Base-by-base conservation (phyloP, 176 grass and related monocot species). In the Bonia amplexicaulis region DNA sequence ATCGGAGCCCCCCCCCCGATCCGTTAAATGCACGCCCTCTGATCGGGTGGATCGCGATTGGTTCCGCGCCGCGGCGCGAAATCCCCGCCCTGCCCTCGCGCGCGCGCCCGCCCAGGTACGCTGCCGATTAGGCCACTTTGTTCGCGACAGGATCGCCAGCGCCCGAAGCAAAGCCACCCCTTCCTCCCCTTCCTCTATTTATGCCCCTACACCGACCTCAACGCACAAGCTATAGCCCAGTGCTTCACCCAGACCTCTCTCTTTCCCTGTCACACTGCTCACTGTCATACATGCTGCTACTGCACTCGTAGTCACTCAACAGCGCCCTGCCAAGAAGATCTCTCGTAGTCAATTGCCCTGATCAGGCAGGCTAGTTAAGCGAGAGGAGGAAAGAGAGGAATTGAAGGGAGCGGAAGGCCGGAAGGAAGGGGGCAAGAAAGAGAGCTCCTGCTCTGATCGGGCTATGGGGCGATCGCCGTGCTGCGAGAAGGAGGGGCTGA, bases 401-500 rank as follows among this genome's bases (percentile, higher is more conserved):
- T 27, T 25, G 0, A 15, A 45, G 31, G 12, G 61, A 53, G 61
- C 6, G 16, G 4, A 15, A 22, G 76, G 22, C 22, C 22, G 9
- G 61, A 8, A 35, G 62, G 29, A 51, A 37, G 19, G 5, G 5
- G 40, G 39, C 39, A n/a, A 45, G 63, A 12, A 22, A 25, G 33
- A 7, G 48, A 23, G 70, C 13, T 78, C 6, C 5, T 65, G 26
- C 10, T 22, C 13, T 77, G 52, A 47, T 66, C 63, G 7, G 29
- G 48, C 71, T 35, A 99, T 99, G 97, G 97, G 93, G 29, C 85
- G 97, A 88, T 83, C 90, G 80, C 97, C 93, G 82, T 99, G 97
- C 85, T 99, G 97, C 76, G 97, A 99, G 44, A 96, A 96, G 85
- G 87, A 92, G 45, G 97, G 93, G 22, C 74, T 99, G 57, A 99